Evolutionary conservation across 345 rosid genomes (phyloP), one percentile per base, ranked within the genome.

Genomic region (Linum usitatissimum): DNA sequence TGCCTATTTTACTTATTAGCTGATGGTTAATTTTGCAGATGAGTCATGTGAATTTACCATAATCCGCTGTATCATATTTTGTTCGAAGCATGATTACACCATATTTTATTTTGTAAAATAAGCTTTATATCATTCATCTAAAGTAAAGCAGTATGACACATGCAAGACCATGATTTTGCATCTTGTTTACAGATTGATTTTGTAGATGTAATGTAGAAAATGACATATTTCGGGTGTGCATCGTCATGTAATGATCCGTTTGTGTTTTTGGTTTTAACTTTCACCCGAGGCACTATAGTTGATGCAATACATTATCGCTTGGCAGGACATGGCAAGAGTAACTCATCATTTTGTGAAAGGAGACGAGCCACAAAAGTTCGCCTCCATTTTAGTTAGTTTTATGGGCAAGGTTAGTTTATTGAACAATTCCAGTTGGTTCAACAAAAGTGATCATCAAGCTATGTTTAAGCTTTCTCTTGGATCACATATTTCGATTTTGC

Each of bases 301-400:
- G 42, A 34, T 17, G 36, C 9, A 65, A 56, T 54, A 9, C 57
- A 15, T 14, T 62, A 18, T 28, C 73, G 6, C 58, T 61, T 76
- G 66, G 75, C 90, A 93, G 97, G 99, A 93, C 76, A 93, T 93
- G 94, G 78, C 84, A 56, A 77, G 76, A 68, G 82, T 93, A 58
- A 83, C 94, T 38, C 72, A 76, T 73, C 97, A 93, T 83, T 93
- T 83, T 83, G 91, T 87, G 57, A 82, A 90, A 82, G 96, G 94
- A 65, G 77, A 87, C 65, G 68, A 82, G 68, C 85, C 81, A 9
- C 68, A 76, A 74, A 84, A 83, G 77, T 87, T 93, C 64, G 94
- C 96, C 3, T 78, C 86, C 51, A 83, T 82, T 66, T 70, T 93
- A 66, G 71, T 87, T 64, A 84, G 76, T 79, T 93, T 92, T 68